Conservation (phyloP, 306 rosid species). For the Fragaria vesca region DNA sequence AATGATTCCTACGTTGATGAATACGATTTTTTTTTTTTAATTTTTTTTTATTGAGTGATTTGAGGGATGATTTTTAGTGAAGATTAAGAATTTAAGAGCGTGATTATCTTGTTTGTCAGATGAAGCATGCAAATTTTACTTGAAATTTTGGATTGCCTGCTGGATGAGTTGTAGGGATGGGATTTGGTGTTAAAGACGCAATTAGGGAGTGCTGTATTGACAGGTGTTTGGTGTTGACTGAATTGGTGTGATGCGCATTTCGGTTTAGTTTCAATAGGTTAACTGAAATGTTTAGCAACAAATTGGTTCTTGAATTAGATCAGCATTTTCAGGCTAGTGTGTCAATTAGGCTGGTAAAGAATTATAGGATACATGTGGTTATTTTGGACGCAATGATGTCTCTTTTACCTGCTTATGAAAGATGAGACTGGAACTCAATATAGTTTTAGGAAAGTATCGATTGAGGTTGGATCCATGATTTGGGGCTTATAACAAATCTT, state of each 20-base stretch:
- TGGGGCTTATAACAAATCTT: no score
- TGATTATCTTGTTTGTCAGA: not conserved
- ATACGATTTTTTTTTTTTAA: not conserved
- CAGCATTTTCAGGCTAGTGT: not conserved
- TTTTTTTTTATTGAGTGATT: not conserved
- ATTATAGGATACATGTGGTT: not conserved
- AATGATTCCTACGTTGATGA: not conserved
- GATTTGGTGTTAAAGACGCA: not conserved
- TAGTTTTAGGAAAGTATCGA: not conserved
- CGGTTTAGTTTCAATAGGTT: not conserved
- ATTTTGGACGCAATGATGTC: not conserved
- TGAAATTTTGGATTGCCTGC: not conserved
- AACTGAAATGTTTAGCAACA: not conserved
- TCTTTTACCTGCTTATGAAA: no score
- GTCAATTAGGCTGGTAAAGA: not conserved
- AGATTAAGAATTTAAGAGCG: not conserved
- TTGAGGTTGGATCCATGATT: not conserved
- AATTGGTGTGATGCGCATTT: not conserved
- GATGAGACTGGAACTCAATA: no score
- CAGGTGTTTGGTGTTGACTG: not conserved
- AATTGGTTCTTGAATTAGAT: not conserved
- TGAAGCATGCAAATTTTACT: not conserved
- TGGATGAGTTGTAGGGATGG: not conserved
- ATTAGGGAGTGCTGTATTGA: not conserved
- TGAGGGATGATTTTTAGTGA: not conserved